Evolutionary conservation across 371 early-diverging fungal species (phyloP).

Genomic region (Cokeromyces recurvatus): DNA sequence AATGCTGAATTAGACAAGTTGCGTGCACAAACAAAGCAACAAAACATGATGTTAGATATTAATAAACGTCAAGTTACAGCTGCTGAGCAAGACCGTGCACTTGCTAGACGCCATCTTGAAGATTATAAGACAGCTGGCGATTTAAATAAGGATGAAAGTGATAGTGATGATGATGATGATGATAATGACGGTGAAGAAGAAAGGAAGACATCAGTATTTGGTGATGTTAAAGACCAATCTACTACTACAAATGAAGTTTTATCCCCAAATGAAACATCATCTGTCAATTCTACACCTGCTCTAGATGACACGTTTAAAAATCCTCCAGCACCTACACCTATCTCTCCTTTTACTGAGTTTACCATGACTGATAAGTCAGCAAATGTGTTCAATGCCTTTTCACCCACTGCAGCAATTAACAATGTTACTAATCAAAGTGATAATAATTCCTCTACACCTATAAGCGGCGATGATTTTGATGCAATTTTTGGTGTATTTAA

Average conservation of each 20-base stretch:
- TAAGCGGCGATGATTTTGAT: constrained; percentile 31
- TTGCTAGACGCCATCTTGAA: constrained; percentile 30
- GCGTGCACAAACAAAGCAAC: constrained; percentile 35
- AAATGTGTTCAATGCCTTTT: too few species aligned
- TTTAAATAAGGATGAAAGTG: constrained; percentile 1
- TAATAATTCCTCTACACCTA: constrained; percentile 1
- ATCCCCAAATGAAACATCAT: background rate
- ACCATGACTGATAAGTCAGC: too few species aligned
- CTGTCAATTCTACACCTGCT: constrained; percentile 15
- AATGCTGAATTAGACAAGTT: constrained; percentile 25
- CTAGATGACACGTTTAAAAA: constrained; percentile 12
- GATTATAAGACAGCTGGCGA: constrained; percentile 33
- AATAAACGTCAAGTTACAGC: constrained; percentile 46
- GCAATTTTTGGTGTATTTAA: constrained; percentile 36
- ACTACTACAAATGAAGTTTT: background rate
- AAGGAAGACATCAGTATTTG: constrained; percentile 3
- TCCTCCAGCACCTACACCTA: background rate
- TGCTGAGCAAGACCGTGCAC: constrained; percentile 40
- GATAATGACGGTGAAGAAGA: background rate
- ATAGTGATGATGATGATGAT: background rate
- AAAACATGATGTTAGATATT: constrained; percentile 44
- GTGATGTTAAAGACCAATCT: background rate
- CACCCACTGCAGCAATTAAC: too few species aligned
- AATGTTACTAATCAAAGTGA: background rate
- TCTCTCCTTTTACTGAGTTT: constrained; percentile 15